Evolutionary conservation across 257 asterid genomes (phyloP).

Genomic region (Verbena officinalis): DNA sequence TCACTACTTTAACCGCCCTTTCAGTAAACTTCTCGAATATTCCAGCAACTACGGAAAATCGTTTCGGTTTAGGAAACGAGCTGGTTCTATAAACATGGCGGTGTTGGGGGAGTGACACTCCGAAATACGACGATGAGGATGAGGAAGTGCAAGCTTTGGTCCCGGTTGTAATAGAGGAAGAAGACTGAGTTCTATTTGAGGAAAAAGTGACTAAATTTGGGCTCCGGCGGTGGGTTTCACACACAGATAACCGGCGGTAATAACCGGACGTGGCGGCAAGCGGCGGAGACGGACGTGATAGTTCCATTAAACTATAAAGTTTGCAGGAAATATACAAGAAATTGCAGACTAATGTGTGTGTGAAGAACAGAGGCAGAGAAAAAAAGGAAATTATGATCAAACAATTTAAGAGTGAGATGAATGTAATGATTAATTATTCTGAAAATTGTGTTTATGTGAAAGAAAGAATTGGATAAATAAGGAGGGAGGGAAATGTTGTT

Average conservation of each 20-base stretch:
- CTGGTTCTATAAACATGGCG: slow-evolving; percentile 17
- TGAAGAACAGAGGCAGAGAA: neutral
- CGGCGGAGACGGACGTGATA: neutral
- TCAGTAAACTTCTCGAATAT: slow-evolving; percentile 92
- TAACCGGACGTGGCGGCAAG: neutral
- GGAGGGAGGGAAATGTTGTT: neutral
- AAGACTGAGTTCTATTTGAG: slow-evolving; percentile 32
- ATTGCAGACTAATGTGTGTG: neutral
- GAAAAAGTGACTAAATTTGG: slow-evolving; percentile 38
- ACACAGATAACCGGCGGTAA: neutral
- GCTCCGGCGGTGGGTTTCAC: slow-evolving; percentile 30
- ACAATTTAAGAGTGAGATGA: neutral
- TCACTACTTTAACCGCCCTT: slow-evolving; percentile 87
- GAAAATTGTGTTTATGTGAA: neutral
- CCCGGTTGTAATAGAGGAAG: slow-evolving; percentile 35
- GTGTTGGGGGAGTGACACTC: slow-evolving; percentile 47
- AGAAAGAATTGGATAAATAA: neutral
- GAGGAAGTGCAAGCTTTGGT: slow-evolving; percentile 35
- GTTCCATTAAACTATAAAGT: neutral
- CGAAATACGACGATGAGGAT: slow-evolving; percentile 45
- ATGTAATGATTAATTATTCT: neutral
- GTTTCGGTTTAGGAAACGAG: slow-evolving; percentile 29
- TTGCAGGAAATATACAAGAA: neutral
- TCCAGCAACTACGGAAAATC: slow-evolving; percentile 57
- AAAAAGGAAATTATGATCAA: neutral